These are phyloP conservation scores for Plenodomus lindquistii DNA, from an alignment of 2,329 filamentous ascomycete genomes.

Conservation along the genomic window DNA sequence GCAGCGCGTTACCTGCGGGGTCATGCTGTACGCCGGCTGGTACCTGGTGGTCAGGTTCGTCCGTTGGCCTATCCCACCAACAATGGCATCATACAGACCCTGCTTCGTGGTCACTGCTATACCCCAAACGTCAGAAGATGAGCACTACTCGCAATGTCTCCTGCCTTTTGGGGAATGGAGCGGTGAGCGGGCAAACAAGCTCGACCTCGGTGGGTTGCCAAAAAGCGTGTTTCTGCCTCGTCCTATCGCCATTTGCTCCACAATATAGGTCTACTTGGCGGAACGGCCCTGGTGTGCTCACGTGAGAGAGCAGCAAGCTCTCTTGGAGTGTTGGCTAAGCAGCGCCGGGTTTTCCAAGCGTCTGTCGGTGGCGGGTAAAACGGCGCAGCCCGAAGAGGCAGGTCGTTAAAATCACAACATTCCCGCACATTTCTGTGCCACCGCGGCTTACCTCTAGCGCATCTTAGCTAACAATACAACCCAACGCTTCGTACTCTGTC, in stretches of 20 bases:
- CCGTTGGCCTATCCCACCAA: constrained; percentile 9
- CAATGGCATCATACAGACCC: constrained; percentile 22
- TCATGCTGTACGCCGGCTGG: constrained; percentile 15
- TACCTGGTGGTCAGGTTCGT: constrained; percentile 11
- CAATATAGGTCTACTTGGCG: constrained; percentile 23
- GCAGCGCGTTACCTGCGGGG: constrained; percentile 9
- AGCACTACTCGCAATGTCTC: constrained; percentile 15
- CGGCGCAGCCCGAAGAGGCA: constrained; percentile 17
- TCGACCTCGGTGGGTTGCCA: constrained; percentile 21
- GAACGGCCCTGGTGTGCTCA: constrained; percentile 5
- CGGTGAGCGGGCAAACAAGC: constrained; percentile 25
- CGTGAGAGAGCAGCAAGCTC: constrained; percentile 6
- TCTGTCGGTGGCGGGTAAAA: constrained; percentile 10
- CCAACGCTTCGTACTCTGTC: not conserved
- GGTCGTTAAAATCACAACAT: constrained; percentile 8
- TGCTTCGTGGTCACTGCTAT: constrained; percentile 10
- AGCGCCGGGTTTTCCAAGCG: not conserved
- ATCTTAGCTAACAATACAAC: constrained; percentile 3
- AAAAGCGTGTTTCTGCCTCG: constrained; percentile 27
- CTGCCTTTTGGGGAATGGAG: constrained; percentile 24
- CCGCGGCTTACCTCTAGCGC: not conserved
- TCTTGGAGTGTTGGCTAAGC: constrained; percentile 11
- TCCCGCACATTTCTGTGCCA: constrained; percentile 1
- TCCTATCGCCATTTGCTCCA: constrained; percentile 23
- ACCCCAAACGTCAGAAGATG: constrained; percentile 11